Evolutionary conservation across 176 grass and related monocot species (phyloP).

Genomic region (Pontederia crassipes): DNA sequence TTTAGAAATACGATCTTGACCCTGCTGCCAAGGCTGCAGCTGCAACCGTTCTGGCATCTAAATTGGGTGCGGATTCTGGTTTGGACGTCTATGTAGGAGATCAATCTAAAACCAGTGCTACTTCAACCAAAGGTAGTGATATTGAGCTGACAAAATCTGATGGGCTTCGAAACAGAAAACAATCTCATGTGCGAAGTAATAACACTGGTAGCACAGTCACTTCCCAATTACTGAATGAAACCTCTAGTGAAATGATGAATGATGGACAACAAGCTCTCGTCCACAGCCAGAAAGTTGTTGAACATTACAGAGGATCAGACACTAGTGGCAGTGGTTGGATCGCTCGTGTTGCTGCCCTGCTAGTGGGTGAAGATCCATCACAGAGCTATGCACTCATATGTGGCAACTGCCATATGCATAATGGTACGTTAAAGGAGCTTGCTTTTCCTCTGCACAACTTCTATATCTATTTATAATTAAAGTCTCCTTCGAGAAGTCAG

Average conservation of each 20-base stretch:
- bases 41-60: constrained; percentile 23
- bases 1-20: constrained; percentile 24
- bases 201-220: neutral
- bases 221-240: neutral
- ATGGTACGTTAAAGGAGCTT: constrained; percentile 40
- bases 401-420: constrained; percentile 95
- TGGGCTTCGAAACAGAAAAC: constrained; percentile 10
- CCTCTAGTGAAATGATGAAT: constrained; percentile 21
- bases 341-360: constrained; percentile 69
- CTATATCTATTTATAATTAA: neutral
- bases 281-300: constrained; percentile 47
- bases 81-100: constrained; percentile 15
- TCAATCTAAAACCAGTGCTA: neutral
- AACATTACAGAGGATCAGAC: constrained; percentile 61
- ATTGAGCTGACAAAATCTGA: neutral
- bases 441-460: neutral
- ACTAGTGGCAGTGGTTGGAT: constrained; percentile 69
- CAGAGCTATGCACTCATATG: constrained; percentile 95
- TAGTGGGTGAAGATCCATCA: constrained; percentile 90
- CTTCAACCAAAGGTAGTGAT: neutral
- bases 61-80: constrained; percentile 17
- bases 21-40: constrained; percentile 26
- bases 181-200: constrained; percentile 3
- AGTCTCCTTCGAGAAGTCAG: neutral
- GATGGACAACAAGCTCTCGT: constrained; percentile 24